Base-by-base conservation (phyloP, 441 rosid species). In the Gossypium trilobum region DNA sequence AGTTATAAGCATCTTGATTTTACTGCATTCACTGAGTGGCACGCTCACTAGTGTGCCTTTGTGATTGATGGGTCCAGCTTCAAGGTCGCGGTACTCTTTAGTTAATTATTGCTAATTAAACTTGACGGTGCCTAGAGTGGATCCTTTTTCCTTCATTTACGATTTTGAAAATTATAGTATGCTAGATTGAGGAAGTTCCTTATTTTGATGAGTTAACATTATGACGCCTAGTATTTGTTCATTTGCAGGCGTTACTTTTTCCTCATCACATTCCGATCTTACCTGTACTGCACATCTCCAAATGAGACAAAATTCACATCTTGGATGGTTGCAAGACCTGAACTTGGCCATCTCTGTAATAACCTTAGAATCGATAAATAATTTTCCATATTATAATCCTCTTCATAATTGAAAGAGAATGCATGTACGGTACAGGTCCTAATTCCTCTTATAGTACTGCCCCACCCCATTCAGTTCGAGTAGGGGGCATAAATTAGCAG, bases 281-380 rank as follows among this genome's bases (percentile, higher is more conserved):
- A 91, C 75, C 95, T 95, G 2, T 89, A 95, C 77, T 72, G 89
- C 85, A 72, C 89, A 0, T 82, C 87, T 4, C 86, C 91, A 16
- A 78, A 78, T 1, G 91, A 87, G 81, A 84, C 85, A 69, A 71
- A 73, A 17, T 95, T 95, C 75, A 13, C 82, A 33, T 79, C 87
- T n/a, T 95, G 99, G 99, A 89, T 92, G 95, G 75, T 83, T 29
- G 89, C 92, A 2, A 86, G 98, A 70, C 99, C 99, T 2, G 99
- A 95, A 78, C 93, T 95, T 39, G 90, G 97, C 67, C 89, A 92
- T 85, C 94, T 95, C 60, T 91, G 95, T 84, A 87, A 86, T 75
- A 89, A 89, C 78, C 91, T 95, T 58, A 89, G 95, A 79, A 89
- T 95, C 63, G 95, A 91, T 73, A 87, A 89, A 78, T 95, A 74